A percentile compares a stretch with the other conserved stretches of the same genome.
phyloP scores from a whole-genome alignment of 352 stramenopile genomes.

The Globisporangium spinosum region DNA sequence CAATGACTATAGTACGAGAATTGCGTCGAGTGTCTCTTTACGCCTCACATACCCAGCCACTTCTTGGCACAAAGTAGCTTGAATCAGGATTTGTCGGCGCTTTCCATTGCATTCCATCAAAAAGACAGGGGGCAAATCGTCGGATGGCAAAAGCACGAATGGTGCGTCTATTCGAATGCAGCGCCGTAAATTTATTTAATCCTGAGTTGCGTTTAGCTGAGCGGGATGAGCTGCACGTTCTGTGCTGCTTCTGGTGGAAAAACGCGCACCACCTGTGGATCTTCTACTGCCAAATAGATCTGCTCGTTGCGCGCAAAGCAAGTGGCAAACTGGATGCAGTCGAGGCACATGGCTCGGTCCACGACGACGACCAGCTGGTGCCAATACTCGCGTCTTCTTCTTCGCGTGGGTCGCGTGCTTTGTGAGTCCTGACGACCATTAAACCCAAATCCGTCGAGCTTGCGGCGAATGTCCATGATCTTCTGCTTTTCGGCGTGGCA shows the following conservation, averaged over 20 bases:
- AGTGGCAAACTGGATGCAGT: constrained; percentile 65
- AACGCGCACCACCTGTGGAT: constrained; percentile 36
- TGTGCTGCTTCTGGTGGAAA: constrained; percentile 35
- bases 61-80: too few species aligned
- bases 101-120: too few species aligned
- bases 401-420: neutral
- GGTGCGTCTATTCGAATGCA: too few species aligned
- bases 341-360: constrained; percentile 68
- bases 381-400: constrained; percentile 33
- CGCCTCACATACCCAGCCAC: too few species aligned
- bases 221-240: constrained; percentile 1
- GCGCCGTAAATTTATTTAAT: neutral
- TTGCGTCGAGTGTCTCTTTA: too few species aligned
- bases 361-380: constrained; percentile 51
- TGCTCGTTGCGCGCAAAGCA: constrained; percentile 43
- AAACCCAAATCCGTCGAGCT: constrained; percentile 27
- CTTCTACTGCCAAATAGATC: constrained; percentile 39
- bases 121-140: too few species aligned
- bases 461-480: constrained; percentile 67
- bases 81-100: too few species aligned
- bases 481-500: constrained; percentile 87
- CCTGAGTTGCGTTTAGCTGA: neutral
- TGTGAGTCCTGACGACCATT: neutral
- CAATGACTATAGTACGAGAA: too few species aligned
- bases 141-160: neutral